Evolutionary conservation across 306 rosid species (phyloP).

Genomic region (Senna siamea): DNA sequence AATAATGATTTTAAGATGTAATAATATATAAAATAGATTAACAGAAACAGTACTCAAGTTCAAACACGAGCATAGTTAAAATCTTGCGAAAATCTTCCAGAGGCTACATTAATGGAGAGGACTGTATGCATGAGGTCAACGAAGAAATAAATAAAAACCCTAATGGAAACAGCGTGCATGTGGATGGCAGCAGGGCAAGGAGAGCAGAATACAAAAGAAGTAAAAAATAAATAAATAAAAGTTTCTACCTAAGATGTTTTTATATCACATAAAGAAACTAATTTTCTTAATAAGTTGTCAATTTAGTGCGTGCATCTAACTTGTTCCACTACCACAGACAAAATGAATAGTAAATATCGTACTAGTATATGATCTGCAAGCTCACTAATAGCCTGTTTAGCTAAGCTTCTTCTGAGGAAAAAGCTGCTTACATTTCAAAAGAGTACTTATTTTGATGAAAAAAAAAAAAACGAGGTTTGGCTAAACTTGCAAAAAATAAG

Average conservation of each 20-base stretch:
- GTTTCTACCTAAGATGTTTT: conserved; percentile 17
- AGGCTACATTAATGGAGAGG: background rate
- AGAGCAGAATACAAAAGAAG: conserved; percentile 13
- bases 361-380: too few species aligned
- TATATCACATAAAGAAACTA: conserved; percentile 6
- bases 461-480: too few species aligned
- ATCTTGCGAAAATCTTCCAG: background rate
- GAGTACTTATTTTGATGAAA: too few species aligned
- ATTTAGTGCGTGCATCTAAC: background rate
- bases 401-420: too few species aligned
- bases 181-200: background rate
- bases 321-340: background rate
- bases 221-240: background rate
- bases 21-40: conserved; percentile 2
- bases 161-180: background rate
- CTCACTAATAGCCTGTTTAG: too few species aligned
- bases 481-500: too few species aligned
- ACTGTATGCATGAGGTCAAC: background rate
- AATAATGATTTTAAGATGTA: conserved; percentile 23
- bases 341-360: background rate
- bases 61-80: background rate
- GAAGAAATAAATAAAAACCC: background rate
- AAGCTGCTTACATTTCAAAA: too few species aligned
- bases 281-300: background rate
- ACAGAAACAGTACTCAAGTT: conserved; percentile 7